Percentiles rank a stretch among this genome's conserved stretches.
Conservation (phyloP, 2,329 filamentous ascomycete genomes). For the Ascochyta koolunga region DNA sequence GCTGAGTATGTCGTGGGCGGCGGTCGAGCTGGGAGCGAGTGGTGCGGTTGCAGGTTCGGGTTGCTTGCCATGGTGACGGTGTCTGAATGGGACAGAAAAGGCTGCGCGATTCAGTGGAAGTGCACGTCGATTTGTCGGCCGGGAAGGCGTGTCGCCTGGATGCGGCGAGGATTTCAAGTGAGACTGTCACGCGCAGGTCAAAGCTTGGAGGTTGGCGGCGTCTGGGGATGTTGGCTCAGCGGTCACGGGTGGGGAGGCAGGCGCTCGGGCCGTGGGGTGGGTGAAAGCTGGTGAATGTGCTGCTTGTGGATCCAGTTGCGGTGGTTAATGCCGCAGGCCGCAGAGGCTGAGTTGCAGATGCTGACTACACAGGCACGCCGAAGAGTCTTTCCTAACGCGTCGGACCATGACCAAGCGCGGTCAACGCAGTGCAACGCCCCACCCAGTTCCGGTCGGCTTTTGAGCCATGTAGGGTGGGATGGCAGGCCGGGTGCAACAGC, state of each 20-base stretch:
- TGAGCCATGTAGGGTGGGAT: constrained; percentile 20
- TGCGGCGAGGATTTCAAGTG: constrained; percentile 7
- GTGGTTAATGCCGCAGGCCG: constrained; percentile 18
- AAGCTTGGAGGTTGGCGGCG: constrained; percentile 12
- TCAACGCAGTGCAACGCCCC: constrained; percentile 13
- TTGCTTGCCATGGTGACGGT: constrained; percentile 26
- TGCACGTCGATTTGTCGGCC: constrained; percentile 14
- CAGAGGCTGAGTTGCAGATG: constrained; percentile 15
- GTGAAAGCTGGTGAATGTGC: constrained; percentile 13
- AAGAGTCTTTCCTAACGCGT: constrained; percentile 12
- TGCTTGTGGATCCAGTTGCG: constrained; percentile 12
- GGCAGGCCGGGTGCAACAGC: constrained; percentile 15
- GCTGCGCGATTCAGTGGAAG: constrained; percentile 9
- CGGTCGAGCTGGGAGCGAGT: constrained; percentile 78
- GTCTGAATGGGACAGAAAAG: constrained; percentile 1
- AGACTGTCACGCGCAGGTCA: constrained; percentile 13
- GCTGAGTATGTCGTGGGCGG: constrained; percentile 65
- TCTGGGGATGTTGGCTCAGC: constrained; percentile 12
- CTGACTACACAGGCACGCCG: constrained; percentile 11
- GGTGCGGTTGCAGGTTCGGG: constrained; percentile 50
- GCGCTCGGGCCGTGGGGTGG: constrained; percentile 16
- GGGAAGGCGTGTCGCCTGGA: constrained; percentile 12
- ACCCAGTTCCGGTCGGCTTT: constrained; percentile 14
- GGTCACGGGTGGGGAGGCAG: constrained; percentile 11
- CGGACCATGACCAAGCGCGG: constrained; percentile 4